These are phyloP conservation scores for Kickxella alabastrina DNA, from an alignment of 192 early-diverging fungal genomes.

Conservation along the genomic window DNA sequence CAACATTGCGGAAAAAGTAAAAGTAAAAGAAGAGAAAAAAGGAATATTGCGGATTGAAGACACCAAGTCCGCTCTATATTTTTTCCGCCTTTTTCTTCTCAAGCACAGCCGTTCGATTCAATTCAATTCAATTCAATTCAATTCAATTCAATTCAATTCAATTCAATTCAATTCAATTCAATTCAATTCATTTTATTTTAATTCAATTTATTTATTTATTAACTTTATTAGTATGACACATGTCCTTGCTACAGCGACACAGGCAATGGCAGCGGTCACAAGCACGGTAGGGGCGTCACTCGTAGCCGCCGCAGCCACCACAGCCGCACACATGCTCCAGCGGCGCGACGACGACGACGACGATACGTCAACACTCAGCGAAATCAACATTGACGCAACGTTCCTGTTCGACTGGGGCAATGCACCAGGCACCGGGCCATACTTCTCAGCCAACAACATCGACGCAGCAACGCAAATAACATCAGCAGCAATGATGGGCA, in stretches of 20 bases:
- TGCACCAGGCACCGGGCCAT: slow-evolving; percentile 44
- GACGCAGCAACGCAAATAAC: slow-evolving; percentile 49
- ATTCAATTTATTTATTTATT: too few relatives aligned
- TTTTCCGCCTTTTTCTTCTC: too few relatives aligned
- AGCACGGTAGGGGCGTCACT: not conserved
- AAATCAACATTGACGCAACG: slow-evolving; percentile 31
- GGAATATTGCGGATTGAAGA: too few relatives aligned
- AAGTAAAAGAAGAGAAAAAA: too few relatives aligned
- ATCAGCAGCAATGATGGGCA: slow-evolving; percentile 43
- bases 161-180: too few relatives aligned
- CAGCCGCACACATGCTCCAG: not conserved
- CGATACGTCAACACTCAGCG: slow-evolving; percentile 5
- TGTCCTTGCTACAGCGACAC: not conserved
- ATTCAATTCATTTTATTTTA: too few relatives aligned
- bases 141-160: too few relatives aligned
- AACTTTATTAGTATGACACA: not conserved
- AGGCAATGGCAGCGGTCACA: not conserved
- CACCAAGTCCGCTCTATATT: too few relatives aligned
- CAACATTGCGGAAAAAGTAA: too few relatives aligned
- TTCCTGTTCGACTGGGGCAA: slow-evolving; percentile 49
- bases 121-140: too few relatives aligned
- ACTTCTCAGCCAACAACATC: slow-evolving; percentile 45
- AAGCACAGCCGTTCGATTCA: too few relatives aligned
- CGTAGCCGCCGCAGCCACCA: not conserved
- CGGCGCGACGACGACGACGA: slow-evolving; percentile 3